These are phyloP conservation scores for Symbiodinium pilosum DNA, from an alignment of 73 alveolate species.

Conservation along the genomic window DNA sequence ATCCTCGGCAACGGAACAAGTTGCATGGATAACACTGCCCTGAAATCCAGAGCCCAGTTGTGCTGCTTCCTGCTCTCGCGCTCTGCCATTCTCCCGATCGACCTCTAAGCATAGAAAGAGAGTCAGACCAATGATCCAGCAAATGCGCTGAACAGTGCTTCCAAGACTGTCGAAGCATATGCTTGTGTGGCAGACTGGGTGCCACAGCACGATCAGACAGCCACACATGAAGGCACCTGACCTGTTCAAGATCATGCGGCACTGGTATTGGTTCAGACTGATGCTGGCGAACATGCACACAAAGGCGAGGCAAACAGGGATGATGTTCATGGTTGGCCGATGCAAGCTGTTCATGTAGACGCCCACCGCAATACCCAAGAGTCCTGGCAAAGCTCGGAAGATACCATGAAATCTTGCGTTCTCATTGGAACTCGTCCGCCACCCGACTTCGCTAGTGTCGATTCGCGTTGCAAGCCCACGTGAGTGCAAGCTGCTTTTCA, in stretches of 20 bases:
- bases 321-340: background rate
- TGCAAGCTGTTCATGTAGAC: background rate
- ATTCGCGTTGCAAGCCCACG: background rate
- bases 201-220: background rate
- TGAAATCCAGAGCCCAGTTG: background rate
- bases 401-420: background rate
- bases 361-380: background rate
- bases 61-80: background rate
- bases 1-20: conserved; percentile 12
- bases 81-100: conserved; percentile 12
- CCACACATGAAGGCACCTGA: conserved; percentile 5
- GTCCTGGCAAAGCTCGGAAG: background rate
- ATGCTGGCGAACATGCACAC: background rate
- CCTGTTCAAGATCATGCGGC: conserved; percentile 17
- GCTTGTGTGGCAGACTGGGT: background rate
- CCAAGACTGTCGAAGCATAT: background rate
- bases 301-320: conserved; percentile 1
- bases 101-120: background rate
- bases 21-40: background rate
- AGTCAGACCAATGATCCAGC: background rate
- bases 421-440: background rate
- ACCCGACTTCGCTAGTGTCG: background rate
- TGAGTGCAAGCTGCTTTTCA: background rate
- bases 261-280: conserved; percentile 10
- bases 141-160: background rate